Evolutionary conservation across 1,139 yeast genomes (phyloP).

Genomic region (Yamadazyma triangularis): DNA sequence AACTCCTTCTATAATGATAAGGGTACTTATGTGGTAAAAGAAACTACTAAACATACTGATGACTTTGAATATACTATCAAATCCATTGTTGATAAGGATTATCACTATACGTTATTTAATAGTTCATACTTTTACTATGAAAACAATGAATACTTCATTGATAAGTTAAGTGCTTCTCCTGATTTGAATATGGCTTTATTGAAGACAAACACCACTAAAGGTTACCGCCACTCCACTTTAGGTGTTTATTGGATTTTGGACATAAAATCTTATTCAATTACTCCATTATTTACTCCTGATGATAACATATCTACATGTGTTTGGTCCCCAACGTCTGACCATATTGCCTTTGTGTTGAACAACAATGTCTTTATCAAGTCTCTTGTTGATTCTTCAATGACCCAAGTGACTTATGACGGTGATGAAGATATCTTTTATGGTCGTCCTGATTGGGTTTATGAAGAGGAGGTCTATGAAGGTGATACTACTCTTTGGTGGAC

Average conservation of each 20-base stretch:
- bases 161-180: conserved; percentile 58
- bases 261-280: conserved; percentile 19
- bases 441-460: conserved; percentile 61
- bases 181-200: conserved; percentile 54
- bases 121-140: conserved; percentile 42
- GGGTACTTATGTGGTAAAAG: conserved; percentile 51
- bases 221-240: conserved; percentile 75
- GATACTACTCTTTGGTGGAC: conserved; percentile 60
- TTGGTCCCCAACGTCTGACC: conserved; percentile 72
- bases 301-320: conserved; percentile 49
- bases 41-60: conserved; percentile 15
- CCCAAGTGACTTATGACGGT: conserved; percentile 48
- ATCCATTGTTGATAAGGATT: conserved; percentile 47
- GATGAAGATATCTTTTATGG: conserved; percentile 48
- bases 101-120: conserved; percentile 43
- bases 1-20: conserved; percentile 39
- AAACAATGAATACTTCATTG: conserved; percentile 42
- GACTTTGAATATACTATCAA: conserved; percentile 36
- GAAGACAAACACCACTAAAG: conserved; percentile 46
- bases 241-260: conserved; percentile 59
- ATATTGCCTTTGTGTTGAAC: conserved; percentile 61
- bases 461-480: conserved; percentile 51
- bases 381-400: conserved; percentile 13
- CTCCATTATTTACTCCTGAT: conserved; percentile 20
- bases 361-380: conserved; percentile 52